Evolutionary conservation across 805 yeast genomes (phyloP).

Genomic region (Clavispora asparagi): DNA sequence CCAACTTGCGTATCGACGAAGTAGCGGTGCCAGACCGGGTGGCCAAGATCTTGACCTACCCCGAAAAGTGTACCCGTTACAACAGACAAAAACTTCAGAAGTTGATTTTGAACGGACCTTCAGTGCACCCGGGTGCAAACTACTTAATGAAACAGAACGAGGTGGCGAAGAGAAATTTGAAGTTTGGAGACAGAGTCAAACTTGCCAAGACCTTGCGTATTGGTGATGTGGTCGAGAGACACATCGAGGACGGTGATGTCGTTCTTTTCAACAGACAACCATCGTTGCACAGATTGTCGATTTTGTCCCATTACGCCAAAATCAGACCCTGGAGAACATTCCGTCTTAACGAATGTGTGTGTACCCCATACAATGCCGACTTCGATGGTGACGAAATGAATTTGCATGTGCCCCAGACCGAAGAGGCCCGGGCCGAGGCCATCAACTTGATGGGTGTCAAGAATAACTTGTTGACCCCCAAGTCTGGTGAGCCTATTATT

Average conservation of each 20-base stretch:
- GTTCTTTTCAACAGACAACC: conserved; percentile 98
- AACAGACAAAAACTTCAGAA: conserved; percentile 72
- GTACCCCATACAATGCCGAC: conserved; percentile 99
- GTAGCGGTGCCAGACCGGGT: conserved; percentile 98
- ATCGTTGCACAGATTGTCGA: conserved; percentile 89
- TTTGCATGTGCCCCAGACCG: conserved; percentile 97
- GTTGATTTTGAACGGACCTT: conserved; percentile 79
- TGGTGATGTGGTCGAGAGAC: conserved; percentile 96
- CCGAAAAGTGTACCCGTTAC: conserved; percentile 89
- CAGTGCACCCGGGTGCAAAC: conserved; percentile 93
- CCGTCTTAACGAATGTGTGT: conserved; percentile 95
- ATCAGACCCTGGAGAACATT: conserved; percentile 98
- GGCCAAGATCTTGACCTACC: conserved; percentile 92
- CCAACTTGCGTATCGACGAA: conserved; percentile 89
- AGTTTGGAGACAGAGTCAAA: conserved; percentile 80
- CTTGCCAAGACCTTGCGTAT: conserved; percentile 70
- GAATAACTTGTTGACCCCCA: conserved; percentile 89
- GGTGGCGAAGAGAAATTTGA: conserved; percentile 76
- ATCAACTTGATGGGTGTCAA: conserved; percentile 97
- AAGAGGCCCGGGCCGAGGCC: conserved; percentile 99
- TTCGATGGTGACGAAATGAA: conserved; percentile 99
- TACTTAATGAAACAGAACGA: conserved; percentile 81
- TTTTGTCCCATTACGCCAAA: conserved; percentile 91
- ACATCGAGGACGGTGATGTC: conserved; percentile 93
- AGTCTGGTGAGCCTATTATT: conserved; percentile 97